phyloP scores from a whole-genome alignment of 2,329 filamentous ascomycete genomes.

The Pseudogymnoascus pannorum region DNA sequence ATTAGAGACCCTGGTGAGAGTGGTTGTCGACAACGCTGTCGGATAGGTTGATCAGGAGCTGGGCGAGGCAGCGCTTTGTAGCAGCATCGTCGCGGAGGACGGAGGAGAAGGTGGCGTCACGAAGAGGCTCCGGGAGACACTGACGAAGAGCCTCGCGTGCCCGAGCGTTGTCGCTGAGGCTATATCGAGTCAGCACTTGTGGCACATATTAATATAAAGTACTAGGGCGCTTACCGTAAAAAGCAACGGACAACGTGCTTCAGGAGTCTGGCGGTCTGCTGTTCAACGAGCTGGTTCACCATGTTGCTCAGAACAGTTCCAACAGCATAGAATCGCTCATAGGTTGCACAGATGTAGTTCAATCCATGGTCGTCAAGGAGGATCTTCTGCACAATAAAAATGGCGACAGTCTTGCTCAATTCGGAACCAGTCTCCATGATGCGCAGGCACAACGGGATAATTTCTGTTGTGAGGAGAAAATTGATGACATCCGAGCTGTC shows the following conservation, averaged over 20 bases:
- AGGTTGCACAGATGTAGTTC: conserved; percentile 97
- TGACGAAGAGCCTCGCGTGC: conserved; percentile 91
- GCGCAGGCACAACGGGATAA: conserved; percentile 91
- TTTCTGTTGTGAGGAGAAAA: conserved; percentile 95
- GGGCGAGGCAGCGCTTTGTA: conserved; percentile 94
- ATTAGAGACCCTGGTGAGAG: conserved; percentile 27
- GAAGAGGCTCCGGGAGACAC: conserved; percentile 95
- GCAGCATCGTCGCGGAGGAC: conserved; percentile 95
- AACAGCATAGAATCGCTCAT: conserved; percentile 96
- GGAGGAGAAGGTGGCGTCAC: conserved; percentile 93
- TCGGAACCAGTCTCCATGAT: conserved; percentile 99
- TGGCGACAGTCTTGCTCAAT: conserved; percentile 96
- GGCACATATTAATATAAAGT: background rate
- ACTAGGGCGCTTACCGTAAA: conserved; percentile 57
- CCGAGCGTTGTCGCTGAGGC: conserved; percentile 90
- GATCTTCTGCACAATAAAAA: conserved; percentile 99
- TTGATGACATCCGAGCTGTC: conserved; percentile 98
- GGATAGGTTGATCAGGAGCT: conserved; percentile 91
- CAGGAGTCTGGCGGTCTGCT: conserved; percentile 88
- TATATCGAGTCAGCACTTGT: conserved; percentile 32
- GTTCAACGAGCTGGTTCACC: conserved; percentile 95
- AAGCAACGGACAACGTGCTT: conserved; percentile 99
- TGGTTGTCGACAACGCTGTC: conserved; percentile 62
- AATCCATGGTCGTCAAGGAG: conserved; percentile 92
- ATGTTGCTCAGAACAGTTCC: conserved; percentile 97